phyloP scores from a whole-genome alignment of 2,329 filamentous ascomycete species.

The Tetracladium maxilliforme region DNA sequence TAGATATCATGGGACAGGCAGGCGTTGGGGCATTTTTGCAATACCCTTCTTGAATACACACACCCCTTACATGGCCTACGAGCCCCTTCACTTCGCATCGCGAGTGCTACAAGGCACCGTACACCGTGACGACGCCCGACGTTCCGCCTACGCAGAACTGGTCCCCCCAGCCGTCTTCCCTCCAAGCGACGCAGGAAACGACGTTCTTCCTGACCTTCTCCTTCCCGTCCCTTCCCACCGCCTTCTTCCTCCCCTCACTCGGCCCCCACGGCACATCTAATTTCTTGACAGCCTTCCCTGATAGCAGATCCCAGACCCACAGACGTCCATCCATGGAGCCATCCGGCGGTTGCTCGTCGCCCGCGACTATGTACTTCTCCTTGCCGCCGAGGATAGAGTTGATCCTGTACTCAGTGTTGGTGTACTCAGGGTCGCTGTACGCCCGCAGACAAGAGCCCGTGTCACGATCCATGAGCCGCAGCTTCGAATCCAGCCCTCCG shows the following conservation, averaged over 20 bases:
- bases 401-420: constrained; percentile 11
- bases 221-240: constrained; percentile 43
- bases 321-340: constrained; percentile 46
- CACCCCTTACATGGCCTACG: too few species aligned
- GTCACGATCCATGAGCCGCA: constrained; percentile 69
- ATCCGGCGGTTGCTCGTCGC: constrained; percentile 21
- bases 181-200: constrained; percentile 48
- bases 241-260: constrained; percentile 22
- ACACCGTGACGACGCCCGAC: constrained; percentile 50
- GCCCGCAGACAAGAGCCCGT: constrained; percentile 59
- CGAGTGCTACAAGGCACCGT: too few species aligned
- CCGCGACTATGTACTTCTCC: constrained; percentile 66
- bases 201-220: constrained; percentile 44
- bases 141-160: constrained; percentile 53
- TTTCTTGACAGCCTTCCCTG: constrained; percentile 49
- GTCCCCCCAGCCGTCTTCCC: constrained; percentile 44
- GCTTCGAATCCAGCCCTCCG: constrained; percentile 57
- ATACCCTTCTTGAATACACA: too few species aligned
- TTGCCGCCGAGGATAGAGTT: constrained; percentile 46
- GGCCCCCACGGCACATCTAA: constrained; percentile 35
- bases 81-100: too few species aligned
- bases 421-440: too few species aligned
- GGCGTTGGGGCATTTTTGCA: too few species aligned
- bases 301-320: constrained; percentile 75
- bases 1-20: too few species aligned